Conservation (phyloP, 192 early-diverging fungal genomes). For the Backusella psychrophila region DNA sequence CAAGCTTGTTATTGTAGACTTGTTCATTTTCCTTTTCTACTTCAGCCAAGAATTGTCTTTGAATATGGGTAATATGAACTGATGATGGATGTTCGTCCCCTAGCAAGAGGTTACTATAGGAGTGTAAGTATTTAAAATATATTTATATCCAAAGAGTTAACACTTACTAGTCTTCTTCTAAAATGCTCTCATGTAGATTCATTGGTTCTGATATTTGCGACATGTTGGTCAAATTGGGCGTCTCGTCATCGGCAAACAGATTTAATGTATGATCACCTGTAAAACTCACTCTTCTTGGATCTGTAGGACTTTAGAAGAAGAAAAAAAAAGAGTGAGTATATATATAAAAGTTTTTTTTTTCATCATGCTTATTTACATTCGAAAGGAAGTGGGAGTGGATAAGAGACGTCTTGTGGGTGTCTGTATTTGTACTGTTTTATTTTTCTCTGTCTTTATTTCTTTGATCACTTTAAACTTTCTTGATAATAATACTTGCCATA, state of each 20-base stretch:
- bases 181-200: background rate
- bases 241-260: background rate
- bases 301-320: background rate
- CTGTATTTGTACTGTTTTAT: background rate
- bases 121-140: too few species aligned
- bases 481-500: background rate
- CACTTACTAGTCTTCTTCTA: background rate
- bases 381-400: background rate
- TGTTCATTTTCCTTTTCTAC: background rate
- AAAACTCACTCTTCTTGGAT: background rate
- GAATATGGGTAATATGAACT: background rate
- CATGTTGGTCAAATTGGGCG: background rate
- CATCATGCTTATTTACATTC: background rate
- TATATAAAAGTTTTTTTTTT: background rate
- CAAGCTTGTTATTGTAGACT: background rate
- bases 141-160: too few species aligned
- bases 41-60: background rate
- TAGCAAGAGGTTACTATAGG: too few species aligned
- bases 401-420: background rate
- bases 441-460: background rate
- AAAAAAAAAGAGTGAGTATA: background rate
- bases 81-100: background rate
- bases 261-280: background rate
- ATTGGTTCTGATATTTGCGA: background rate
- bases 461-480: background rate